Evolutionary conservation across 345 rosid genomes (phyloP).

Genomic region (Aquilaria malaccensis): DNA sequence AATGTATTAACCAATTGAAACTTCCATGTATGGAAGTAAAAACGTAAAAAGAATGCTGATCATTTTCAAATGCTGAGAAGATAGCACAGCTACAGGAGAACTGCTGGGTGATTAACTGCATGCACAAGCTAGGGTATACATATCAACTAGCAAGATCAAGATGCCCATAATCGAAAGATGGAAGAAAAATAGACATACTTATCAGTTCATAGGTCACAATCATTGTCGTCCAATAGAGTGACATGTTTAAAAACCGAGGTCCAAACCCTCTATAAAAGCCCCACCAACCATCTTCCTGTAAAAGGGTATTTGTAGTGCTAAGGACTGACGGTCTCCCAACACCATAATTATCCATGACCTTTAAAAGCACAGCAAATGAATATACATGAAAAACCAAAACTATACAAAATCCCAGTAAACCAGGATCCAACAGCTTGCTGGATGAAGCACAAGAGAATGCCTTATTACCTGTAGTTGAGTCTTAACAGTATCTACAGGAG

Average conservation of each 20-base stretch:
- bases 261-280: slow-evolving; percentile 63
- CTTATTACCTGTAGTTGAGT: slow-evolving; percentile 54
- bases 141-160: slow-evolving; percentile 1
- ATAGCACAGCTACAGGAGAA: neutral
- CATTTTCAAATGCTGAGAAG: neutral
- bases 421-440: neutral
- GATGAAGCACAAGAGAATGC: neutral
- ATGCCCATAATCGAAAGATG: neutral
- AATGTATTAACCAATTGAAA: neutral
- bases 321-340: slow-evolving; percentile 56
- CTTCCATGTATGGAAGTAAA: neutral
- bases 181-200: slow-evolving; percentile 28
- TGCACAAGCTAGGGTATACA: neutral
- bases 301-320: slow-evolving; percentile 38
- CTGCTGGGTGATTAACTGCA: neutral
- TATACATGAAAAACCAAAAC: neutral
- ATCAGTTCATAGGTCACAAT: slow-evolving; percentile 59
- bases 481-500: slow-evolving; percentile 61
- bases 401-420: neutral
- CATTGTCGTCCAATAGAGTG: slow-evolving; percentile 61
- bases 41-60: neutral
- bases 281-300: slow-evolving; percentile 52
- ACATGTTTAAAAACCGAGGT: slow-evolving; percentile 59
- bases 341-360: slow-evolving; percentile 58
- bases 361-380: neutral